A percentile compares a stretch with the other conserved stretches of the same genome.
Conservation (phyloP, 169 alveolate genomes). For the Plasmodium yoelii region DNA sequence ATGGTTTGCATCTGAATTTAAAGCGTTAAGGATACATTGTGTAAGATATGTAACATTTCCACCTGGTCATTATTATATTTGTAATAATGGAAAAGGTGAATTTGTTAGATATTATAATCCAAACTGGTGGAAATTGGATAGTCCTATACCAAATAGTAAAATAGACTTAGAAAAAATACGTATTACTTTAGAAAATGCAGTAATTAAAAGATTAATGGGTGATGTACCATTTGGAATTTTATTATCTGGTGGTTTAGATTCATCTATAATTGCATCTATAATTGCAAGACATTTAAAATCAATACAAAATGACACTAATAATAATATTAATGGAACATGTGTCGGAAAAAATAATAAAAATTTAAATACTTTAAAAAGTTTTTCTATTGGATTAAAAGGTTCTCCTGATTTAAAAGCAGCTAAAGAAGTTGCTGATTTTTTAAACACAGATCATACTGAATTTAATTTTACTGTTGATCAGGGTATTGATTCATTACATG, state of each 20-base stretch:
- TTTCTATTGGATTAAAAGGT: constrained; percentile 55
- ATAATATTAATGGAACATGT: constrained; percentile 8
- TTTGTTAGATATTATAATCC: constrained; percentile 58
- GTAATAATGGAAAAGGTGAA: constrained; percentile 38
- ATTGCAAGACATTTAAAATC: constrained; percentile 74
- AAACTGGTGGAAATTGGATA: constrained; percentile 45
- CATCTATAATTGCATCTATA: constrained; percentile 88
- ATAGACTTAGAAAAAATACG: constrained; percentile 52
- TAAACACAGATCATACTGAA: constrained; percentile 89
- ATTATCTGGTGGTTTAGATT: constrained; percentile 92
- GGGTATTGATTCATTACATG: constrained; percentile 82
- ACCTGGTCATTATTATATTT: constrained; percentile 64
- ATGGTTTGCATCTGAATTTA: constrained; percentile 78
- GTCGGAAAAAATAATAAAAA: constrained; percentile 16
- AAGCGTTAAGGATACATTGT: constrained; percentile 48
- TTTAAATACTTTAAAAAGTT: constrained; percentile 26
- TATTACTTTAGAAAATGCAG: constrained; percentile 52
- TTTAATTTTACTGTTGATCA: constrained; percentile 88
- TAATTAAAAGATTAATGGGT: constrained; percentile 79
- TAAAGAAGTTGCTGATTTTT: constrained; percentile 80
- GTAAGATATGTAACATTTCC: constrained; percentile 53
- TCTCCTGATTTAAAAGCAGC: constrained; percentile 74
- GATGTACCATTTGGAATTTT: constrained; percentile 92
- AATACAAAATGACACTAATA: neutral
- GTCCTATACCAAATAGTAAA: constrained; percentile 49